Evolutionary conservation across 208 protist genomes (phyloP).

Genomic region (Leishmania aethiopica): DNA sequence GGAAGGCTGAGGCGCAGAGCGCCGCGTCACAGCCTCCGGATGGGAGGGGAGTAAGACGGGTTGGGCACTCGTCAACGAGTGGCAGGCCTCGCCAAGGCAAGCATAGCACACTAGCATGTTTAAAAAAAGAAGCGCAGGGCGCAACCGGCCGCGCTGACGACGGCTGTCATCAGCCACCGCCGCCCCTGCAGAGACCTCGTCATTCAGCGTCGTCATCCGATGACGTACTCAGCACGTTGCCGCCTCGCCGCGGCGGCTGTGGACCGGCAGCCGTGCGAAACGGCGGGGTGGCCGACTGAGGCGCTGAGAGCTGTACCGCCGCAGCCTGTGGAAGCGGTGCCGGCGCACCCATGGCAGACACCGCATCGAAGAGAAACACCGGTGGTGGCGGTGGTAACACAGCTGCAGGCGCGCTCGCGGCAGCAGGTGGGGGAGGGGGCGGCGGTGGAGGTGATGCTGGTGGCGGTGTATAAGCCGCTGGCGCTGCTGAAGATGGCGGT

Average conservation of each 20-base stretch:
- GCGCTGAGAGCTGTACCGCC: not conserved
- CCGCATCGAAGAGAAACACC: conserved; percentile 23
- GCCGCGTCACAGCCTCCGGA: not conserved
- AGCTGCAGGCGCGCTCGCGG: not conserved
- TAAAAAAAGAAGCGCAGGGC: not conserved
- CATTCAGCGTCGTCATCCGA: conserved; percentile 35
- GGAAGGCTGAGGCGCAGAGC: not conserved
- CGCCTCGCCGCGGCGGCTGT: conserved; percentile 27
- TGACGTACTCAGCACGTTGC: conserved; percentile 49
- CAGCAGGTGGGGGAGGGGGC: not conserved
- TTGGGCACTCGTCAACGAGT: not conserved
- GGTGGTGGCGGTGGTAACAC: conserved; percentile 14
- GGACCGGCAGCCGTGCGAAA: not conserved
- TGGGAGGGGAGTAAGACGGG: not conserved
- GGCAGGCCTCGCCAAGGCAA: not conserved
- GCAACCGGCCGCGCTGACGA: not conserved
- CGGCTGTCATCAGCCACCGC: not conserved
- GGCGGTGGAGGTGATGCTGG: not conserved
- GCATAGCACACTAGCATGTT: not conserved
- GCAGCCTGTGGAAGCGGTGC: conserved; percentile 1
- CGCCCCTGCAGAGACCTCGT: not conserved
- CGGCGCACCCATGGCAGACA: not conserved
- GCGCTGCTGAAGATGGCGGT: not conserved
- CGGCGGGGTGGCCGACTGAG: not conserved
- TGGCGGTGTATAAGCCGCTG: not conserved